Conservation (phyloP, 805 yeast genomes). For the Nadsonia fulvescens region DNA sequence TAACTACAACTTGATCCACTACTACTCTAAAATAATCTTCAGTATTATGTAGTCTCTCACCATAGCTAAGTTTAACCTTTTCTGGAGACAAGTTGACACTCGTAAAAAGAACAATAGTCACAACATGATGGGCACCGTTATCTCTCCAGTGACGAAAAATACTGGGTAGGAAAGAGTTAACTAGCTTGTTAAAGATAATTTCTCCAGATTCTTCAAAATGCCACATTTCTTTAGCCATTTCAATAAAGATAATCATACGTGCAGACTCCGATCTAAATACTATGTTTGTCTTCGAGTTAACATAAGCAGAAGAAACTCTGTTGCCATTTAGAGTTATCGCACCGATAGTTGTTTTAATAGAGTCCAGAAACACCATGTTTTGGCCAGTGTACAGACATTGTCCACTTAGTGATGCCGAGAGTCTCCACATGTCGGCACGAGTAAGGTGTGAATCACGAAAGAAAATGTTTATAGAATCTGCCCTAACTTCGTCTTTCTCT, state of each 20-base stretch:
- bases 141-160: constrained; percentile 79
- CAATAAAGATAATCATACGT: constrained; percentile 62
- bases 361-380: constrained; percentile 38
- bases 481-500: constrained; percentile 32
- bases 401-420: constrained; percentile 42
- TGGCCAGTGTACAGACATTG: constrained; percentile 54
- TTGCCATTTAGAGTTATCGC: constrained; percentile 50
- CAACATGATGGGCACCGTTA: constrained; percentile 73
- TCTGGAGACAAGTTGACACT: constrained; percentile 37
- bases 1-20: constrained; percentile 80
- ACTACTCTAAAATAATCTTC: constrained; percentile 81
- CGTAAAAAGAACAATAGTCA: constrained; percentile 77
- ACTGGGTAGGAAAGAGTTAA: constrained; percentile 81
- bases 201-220: constrained; percentile 94
- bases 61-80: constrained; percentile 29
- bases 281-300: constrained; percentile 55
- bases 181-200: constrained; percentile 77
- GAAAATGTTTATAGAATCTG: constrained; percentile 68
- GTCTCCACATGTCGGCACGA: constrained; percentile 85
- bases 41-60: constrained; percentile 51
- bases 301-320: constrained; percentile 54
- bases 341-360: constrained; percentile 48
- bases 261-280: constrained; percentile 89
- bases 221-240: constrained; percentile 93
- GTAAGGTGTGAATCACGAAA: constrained; percentile 66